Base-by-base conservation (phyloP, 208 protist genomes). In the Naegleria lovaniensis region DNA sequence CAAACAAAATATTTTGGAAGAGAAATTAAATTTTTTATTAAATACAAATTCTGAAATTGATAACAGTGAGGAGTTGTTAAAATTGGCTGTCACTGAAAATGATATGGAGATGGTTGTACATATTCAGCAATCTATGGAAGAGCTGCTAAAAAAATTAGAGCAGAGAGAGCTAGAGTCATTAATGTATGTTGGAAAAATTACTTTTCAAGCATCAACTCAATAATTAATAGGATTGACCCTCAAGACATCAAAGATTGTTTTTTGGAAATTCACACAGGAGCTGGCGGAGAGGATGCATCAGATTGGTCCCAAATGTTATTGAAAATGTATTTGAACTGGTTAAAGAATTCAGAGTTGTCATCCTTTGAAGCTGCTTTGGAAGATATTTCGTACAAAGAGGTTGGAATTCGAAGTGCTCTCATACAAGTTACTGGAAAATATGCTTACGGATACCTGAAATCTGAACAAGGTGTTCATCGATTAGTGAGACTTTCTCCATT, bases 241-340 rank as follows among this genome's bases (percentile, higher is more conserved):
- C 55, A 88, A 6, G 85, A 88, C n/a, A 39, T 33, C 9, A 67
- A 36, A 33, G 87, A 83, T 76, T 76, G 59, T 29, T 59, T 33
- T 43, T 51, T 90, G 40, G 67, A 76, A 48, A 59, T 90, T 48
- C 58, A 84, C 29, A 48, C 59, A 3, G 87, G 87, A 41, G 87
- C 87, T 51, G 87, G 87, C 13, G 87, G 87, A 38, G 43, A 40
- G 4, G 87, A 90, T 48, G 43, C 41, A 6, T 25, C 39, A 0
- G 87, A 90, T 29, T 90, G 87, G 87, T 25, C 39, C 5, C 11
- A 90, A 41, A 90, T 90, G 87, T 48, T 90, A 90, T 90, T 84
- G 29, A 76, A 83, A 29, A 90, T 90, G 87, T 90, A 90, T 83
- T n/a, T 43, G 40, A 90, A 83, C 25, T 90, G 87, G 29, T 0